Evolutionary conservation across 2,329 filamentous ascomycete genomes (phyloP).

Genomic region (Colletotrichum tropicicola): DNA sequence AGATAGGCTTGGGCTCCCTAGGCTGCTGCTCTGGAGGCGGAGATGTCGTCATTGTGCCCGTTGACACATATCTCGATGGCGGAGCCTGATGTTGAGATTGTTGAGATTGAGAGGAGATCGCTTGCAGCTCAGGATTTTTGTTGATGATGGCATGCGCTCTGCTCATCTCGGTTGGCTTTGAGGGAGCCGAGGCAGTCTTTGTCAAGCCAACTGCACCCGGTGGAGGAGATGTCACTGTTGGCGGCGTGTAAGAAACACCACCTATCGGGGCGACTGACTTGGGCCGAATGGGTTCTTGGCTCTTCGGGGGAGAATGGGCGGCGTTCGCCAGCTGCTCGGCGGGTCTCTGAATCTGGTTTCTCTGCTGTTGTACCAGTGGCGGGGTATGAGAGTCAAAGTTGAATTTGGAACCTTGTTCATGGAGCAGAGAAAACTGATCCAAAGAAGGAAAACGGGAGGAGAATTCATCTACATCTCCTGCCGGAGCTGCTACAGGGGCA

Average conservation of each 20-base stretch:
- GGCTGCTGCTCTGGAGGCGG: slow-evolving; percentile 60
- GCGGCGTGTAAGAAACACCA: slow-evolving; percentile 40
- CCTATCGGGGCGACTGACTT: slow-evolving; percentile 34
- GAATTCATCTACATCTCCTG: slow-evolving; percentile 76
- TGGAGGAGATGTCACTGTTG: slow-evolving; percentile 20
- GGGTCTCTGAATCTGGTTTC: slow-evolving; percentile 71
- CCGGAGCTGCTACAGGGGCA: slow-evolving; percentile 40
- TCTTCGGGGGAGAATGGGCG: slow-evolving; percentile 14
- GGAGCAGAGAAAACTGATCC: slow-evolving; percentile 90
- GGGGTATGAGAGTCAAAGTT: slow-evolving; percentile 75
- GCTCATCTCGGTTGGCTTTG: slow-evolving; percentile 59
- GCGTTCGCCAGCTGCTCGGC: slow-evolving; percentile 81
- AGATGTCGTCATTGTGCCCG: slow-evolving; percentile 82
- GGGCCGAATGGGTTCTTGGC: slow-evolving; percentile 14
- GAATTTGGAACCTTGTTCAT: slow-evolving; percentile 85
- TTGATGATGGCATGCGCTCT: slow-evolving; percentile 72
- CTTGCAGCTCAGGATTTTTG: slow-evolving; percentile 68
- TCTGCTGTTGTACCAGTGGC: slow-evolving; percentile 56
- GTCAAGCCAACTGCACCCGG: slow-evolving; percentile 38
- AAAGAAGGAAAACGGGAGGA: slow-evolving; percentile 88
- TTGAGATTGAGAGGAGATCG: slow-evolving; percentile 58
- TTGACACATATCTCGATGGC: slow-evolving; percentile 55
- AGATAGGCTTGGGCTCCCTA: slow-evolving; percentile 42
- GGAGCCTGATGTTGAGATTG: slow-evolving; percentile 34
- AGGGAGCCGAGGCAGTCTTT: slow-evolving; percentile 47